These are phyloP conservation scores for Sungouiozyma intestinalis DNA, from an alignment of 805 yeast genomes.

Conservation along the genomic window DNA sequence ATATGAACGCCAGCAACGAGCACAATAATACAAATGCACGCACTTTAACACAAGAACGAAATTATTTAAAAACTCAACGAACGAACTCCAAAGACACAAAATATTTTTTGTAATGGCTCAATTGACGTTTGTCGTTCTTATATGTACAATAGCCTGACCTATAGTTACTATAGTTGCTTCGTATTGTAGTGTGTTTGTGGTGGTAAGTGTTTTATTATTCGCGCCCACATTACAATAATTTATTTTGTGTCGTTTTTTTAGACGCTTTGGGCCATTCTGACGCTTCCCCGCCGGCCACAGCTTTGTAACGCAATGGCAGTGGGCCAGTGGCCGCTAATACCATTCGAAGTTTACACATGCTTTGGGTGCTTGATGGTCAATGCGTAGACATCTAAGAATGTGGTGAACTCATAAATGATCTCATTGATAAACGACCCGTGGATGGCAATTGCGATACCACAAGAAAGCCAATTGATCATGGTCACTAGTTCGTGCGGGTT, in stretches of 20 bases:
- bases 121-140: too few relatives aligned
- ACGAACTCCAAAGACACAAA: background rate
- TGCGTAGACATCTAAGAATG: constrained; percentile 76
- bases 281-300: background rate
- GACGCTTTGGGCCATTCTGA: background rate
- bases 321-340: background rate
- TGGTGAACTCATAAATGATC: constrained; percentile 69
- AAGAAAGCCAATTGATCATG: constrained; percentile 53
- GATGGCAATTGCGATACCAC: constrained; percentile 55
- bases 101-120: too few relatives aligned
- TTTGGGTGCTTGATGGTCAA: constrained; percentile 73
- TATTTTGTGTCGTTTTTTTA: background rate
- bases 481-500: constrained; percentile 35
- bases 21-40: too few relatives aligned
- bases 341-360: constrained; percentile 4
- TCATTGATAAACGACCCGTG: constrained; percentile 66
- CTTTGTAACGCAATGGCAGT: too few relatives aligned
- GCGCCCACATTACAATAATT: too few relatives aligned
- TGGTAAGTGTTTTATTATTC: too few relatives aligned
- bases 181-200: background rate
- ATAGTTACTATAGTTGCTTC: too few relatives aligned
- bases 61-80: too few relatives aligned
- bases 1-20: too few relatives aligned
- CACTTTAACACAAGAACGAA: background rate
- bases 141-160: too few relatives aligned